phyloP scores from a whole-genome alignment of 1,139 yeast species.

The Yamadazyma siamensis region DNA sequence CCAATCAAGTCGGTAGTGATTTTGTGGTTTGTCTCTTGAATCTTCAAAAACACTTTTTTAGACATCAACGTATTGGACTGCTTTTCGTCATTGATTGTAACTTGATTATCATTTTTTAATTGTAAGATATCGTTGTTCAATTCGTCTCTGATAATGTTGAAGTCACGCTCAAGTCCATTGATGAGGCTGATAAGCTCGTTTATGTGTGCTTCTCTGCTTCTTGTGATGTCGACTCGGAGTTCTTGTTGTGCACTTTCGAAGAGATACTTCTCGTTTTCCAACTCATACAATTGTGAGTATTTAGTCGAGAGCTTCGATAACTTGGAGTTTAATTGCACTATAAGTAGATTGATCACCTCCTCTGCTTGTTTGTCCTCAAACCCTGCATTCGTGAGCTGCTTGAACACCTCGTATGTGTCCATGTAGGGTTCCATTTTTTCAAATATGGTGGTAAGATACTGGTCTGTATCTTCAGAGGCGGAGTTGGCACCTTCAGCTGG shows the following conservation, averaged over 20 bases:
- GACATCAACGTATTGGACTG: conserved; percentile 80
- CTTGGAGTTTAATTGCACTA: conserved; percentile 49
- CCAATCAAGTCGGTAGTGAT: conserved; percentile 81
- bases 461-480: conserved; percentile 14
- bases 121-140: conserved; percentile 66
- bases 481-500: conserved; percentile 7
- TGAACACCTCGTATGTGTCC: conserved; percentile 48
- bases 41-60: conserved; percentile 61
- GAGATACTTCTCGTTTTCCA: conserved; percentile 82
- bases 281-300: conserved; percentile 63
- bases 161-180: conserved; percentile 67
- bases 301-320: conserved; percentile 55
- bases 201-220: conserved; percentile 68
- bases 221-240: conserved; percentile 71
- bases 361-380: conserved; percentile 55
- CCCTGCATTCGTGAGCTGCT: conserved; percentile 40
- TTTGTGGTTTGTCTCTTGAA: conserved; percentile 83
- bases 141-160: conserved; percentile 72
- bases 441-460: conserved; percentile 31
- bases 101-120: conserved; percentile 71
- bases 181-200: conserved; percentile 66
- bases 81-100: conserved; percentile 82
- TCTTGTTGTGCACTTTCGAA: conserved; percentile 95
- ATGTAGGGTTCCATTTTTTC: conserved; percentile 48
- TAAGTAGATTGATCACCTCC: conserved; percentile 46